Evolutionary conservation across 1,139 yeast genomes (phyloP).

Genomic region (Geotrichum candidum): DNA sequence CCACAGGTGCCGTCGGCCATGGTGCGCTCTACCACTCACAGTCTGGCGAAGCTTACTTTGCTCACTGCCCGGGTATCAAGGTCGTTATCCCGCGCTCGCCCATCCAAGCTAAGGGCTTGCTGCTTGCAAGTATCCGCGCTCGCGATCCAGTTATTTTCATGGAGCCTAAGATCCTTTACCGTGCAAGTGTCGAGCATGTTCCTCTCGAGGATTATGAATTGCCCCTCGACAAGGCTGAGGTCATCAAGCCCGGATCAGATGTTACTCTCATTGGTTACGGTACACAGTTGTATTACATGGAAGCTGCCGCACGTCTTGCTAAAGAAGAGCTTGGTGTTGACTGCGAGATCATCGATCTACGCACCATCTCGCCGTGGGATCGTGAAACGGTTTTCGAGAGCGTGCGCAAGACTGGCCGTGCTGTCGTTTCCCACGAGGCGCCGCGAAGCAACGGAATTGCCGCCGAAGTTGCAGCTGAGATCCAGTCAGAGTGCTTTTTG

Average conservation of each 20-base stretch:
- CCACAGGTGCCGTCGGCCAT: constrained; percentile 37
- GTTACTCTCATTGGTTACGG: constrained; percentile 36
- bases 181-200: constrained; percentile 35
- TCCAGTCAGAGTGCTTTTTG: constrained; percentile 33
- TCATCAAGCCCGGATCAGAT: constrained; percentile 30
- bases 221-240: constrained; percentile 35
- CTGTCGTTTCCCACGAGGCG: constrained; percentile 35
- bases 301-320: constrained; percentile 33
- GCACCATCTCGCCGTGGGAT: constrained; percentile 37
- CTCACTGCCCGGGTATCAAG: constrained; percentile 35
- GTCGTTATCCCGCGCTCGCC: constrained; percentile 38
- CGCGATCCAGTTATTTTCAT: constrained; percentile 35
- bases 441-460: constrained; percentile 32
- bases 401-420: constrained; percentile 35
- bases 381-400: constrained; percentile 32
- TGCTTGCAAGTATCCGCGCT: constrained; percentile 32
- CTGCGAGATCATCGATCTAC: constrained; percentile 34
- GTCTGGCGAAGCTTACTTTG: constrained; percentile 35
- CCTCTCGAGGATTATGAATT: constrained; percentile 33
- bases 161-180: constrained; percentile 36
- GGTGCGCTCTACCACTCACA: constrained; percentile 38
- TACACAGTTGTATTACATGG: constrained; percentile 32
- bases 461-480: constrained; percentile 35
- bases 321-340: constrained; percentile 30
- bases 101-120: constrained; percentile 35